Percentiles rank a stretch among this genome's conserved stretches.
These are phyloP conservation scores for Geoglossum cookeanum DNA, from an alignment of 2,329 filamentous ascomycete species.

Conservation along the genomic window DNA sequence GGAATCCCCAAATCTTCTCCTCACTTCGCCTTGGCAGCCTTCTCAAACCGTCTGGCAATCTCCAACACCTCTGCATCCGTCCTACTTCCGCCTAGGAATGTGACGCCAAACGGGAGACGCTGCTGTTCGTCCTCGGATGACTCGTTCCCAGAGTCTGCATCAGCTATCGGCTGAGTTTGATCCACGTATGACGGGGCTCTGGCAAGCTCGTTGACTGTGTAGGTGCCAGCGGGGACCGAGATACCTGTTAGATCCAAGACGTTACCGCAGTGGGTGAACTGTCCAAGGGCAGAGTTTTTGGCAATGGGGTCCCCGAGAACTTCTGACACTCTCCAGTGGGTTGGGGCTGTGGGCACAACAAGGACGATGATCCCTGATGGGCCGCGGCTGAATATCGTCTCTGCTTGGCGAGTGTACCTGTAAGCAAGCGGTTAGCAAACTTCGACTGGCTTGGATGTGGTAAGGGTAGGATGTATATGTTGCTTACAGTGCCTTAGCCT, in stretches of 20 bases:
- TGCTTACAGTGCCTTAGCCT: constrained; percentile 22
- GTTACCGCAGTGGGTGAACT: constrained; percentile 42
- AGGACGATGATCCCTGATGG: constrained; percentile 25
- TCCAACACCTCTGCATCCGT: constrained; percentile 23
- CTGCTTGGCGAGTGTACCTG: constrained; percentile 23
- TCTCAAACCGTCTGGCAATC: constrained; percentile 16
- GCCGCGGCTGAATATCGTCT: constrained; percentile 20
- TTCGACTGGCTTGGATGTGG: background rate
- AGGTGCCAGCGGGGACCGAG: constrained; percentile 31
- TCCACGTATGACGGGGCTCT: background rate
- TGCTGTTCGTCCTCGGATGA: constrained; percentile 6
- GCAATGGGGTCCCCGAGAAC: constrained; percentile 31
- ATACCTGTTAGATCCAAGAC: constrained; percentile 37
- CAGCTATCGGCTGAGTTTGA: constrained; percentile 2
- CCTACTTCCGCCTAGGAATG: constrained; percentile 22
- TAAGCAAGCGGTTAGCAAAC: background rate
- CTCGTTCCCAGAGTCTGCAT: constrained; percentile 9
- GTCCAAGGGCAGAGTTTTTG: constrained; percentile 34
- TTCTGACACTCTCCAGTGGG: constrained; percentile 31
- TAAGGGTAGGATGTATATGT: constrained; percentile 5
- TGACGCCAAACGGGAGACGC: constrained; percentile 26
- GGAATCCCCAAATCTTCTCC: background rate
- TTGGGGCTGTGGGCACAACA: constrained; percentile 37
- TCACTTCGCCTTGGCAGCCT: background rate
- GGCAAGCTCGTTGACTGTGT: constrained; percentile 7